phyloP scores from a whole-genome alignment of 2,329 filamentous ascomycete genomes.

The Tolypocladium capitatum region DNA sequence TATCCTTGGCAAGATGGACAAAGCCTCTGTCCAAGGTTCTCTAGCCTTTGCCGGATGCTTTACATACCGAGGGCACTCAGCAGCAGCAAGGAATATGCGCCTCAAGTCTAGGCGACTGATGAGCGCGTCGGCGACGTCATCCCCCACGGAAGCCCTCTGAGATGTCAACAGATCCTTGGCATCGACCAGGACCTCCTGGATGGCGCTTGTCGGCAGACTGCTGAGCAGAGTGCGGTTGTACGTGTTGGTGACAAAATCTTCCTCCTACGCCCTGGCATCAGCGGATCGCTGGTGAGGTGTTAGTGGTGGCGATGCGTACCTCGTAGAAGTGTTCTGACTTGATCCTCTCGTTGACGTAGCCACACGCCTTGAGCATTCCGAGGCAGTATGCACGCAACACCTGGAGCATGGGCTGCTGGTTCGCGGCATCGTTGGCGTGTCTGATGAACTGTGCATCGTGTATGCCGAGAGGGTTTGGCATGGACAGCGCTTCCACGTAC shows the following conservation, averaged over 20 bases:
- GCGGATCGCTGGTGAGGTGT: background rate
- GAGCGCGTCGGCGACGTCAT: slow-evolving; percentile 41
- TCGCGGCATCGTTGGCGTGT: slow-evolving; percentile 14
- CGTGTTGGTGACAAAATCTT: slow-evolving; percentile 89
- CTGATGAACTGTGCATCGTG: slow-evolving; percentile 51
- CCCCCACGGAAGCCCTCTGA: slow-evolving; percentile 22
- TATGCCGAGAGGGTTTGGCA: slow-evolving; percentile 50
- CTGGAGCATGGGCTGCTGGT: slow-evolving; percentile 36
- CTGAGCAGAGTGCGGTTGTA: slow-evolving; percentile 70
- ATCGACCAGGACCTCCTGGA: slow-evolving; percentile 39
- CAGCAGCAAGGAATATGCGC: slow-evolving; percentile 43
- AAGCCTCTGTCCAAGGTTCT: slow-evolving; percentile 38
- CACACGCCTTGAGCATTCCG: slow-evolving; percentile 70
- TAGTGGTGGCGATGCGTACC: slow-evolving; percentile 28
- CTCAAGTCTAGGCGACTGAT: slow-evolving; percentile 53
- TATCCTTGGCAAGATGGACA: slow-evolving; percentile 39
- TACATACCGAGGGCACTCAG: slow-evolving; percentile 33
- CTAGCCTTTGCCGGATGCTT: slow-evolving; percentile 32
- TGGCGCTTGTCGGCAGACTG: slow-evolving; percentile 41
- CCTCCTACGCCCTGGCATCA: slow-evolving; percentile 46
- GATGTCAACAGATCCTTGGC: slow-evolving; percentile 39
- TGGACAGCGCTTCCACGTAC: slow-evolving; percentile 74
- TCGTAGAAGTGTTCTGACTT: slow-evolving; percentile 84
- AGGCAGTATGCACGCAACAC: slow-evolving; percentile 78
- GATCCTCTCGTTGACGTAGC: slow-evolving; percentile 64